phyloP scores from a whole-genome alignment of 495 filamentous ascomycete species.

The Hypoxylon trugodes region DNA sequence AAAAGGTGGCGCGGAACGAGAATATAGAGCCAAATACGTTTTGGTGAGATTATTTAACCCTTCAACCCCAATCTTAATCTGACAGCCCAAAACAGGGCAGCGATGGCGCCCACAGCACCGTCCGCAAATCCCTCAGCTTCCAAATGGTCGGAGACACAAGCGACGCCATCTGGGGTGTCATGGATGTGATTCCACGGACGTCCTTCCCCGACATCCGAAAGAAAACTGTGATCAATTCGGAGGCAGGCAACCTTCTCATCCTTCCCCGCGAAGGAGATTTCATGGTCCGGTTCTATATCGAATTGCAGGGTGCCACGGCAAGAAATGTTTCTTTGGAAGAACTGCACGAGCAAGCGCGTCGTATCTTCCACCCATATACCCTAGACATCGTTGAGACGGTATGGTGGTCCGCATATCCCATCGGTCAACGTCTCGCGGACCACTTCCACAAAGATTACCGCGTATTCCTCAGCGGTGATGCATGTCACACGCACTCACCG shows the following conservation, averaged over 20 bases:
- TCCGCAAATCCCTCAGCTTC: constrained; percentile 73
- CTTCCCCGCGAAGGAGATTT: constrained; percentile 73
- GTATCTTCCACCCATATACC: constrained; percentile 63
- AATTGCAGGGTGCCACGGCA: constrained; percentile 50
- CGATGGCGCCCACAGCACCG: constrained; percentile 78
- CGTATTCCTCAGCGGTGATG: constrained; percentile 74
- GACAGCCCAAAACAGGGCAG: constrained; percentile 61
- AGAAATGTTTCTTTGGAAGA: constrained; percentile 61
- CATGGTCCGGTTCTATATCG: constrained; percentile 69
- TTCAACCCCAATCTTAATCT: constrained; percentile 1
- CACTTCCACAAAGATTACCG: constrained; percentile 63
- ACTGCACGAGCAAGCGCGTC: constrained; percentile 64
- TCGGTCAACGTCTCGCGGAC: constrained; percentile 68
- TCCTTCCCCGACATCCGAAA: constrained; percentile 79
- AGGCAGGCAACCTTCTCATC: constrained; percentile 64
- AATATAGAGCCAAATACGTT: constrained; percentile 72
- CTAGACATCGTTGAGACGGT: constrained; percentile 55
- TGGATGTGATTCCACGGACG: constrained; percentile 80
- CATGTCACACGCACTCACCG: constrained; percentile 75
- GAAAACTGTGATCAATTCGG: constrained; percentile 64
- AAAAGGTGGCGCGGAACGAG: constrained; percentile 60
- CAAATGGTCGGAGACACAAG: constrained; percentile 78
- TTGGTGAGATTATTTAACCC: constrained; percentile 62
- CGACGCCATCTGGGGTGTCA: constrained; percentile 74
- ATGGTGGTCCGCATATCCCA: constrained; percentile 72